phyloP scores from a whole-genome alignment of 1,139 yeast genomes.

The Ashbya aceris region DNA sequence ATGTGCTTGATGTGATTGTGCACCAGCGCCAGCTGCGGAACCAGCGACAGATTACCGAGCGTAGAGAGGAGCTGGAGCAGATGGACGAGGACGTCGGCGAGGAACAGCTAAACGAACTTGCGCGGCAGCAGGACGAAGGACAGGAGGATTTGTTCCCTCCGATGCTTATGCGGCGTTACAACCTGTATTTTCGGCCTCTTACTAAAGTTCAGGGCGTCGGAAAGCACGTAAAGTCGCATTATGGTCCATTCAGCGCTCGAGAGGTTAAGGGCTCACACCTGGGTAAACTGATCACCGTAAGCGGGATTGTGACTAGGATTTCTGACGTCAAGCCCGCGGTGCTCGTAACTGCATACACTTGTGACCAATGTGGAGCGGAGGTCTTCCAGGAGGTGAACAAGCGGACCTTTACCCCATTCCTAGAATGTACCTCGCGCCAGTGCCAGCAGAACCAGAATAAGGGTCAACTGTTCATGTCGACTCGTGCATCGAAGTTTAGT shows the following conservation, averaged over 20 bases:
- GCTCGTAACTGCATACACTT: slow-evolving; percentile 86
- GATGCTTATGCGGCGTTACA: slow-evolving; percentile 76
- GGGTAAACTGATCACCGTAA: slow-evolving; percentile 79
- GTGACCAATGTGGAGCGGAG: slow-evolving; percentile 96
- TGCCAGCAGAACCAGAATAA: slow-evolving; percentile 73
- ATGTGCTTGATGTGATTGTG: slow-evolving; percentile 84
- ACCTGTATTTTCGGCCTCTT: slow-evolving; percentile 77
- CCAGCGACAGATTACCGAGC: slow-evolving; percentile 40
- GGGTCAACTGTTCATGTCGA: slow-evolving; percentile 87
- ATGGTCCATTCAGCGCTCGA: slow-evolving; percentile 67
- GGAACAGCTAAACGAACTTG: slow-evolving; percentile 25
- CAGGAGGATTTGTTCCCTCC: slow-evolving; percentile 63
- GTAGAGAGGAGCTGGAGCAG: slow-evolving; percentile 36
- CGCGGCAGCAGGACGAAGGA: slow-evolving; percentile 28
- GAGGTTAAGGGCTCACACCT: slow-evolving; percentile 76
- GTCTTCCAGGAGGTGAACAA: slow-evolving; percentile 90
- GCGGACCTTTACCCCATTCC: slow-evolving; percentile 73
- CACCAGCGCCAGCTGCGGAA: slow-evolving; percentile 84
- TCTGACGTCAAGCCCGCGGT: slow-evolving; percentile 94
- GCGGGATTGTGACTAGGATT: slow-evolving; percentile 93
- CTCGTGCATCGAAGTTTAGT: slow-evolving; percentile 90
- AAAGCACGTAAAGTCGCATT: slow-evolving; percentile 25
- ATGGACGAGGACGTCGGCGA: slow-evolving; percentile 48
- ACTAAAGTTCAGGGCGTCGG: slow-evolving; percentile 30
- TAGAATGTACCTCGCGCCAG: slow-evolving; percentile 75